Conservation (phyloP, 169 alveolate species). For the Sarcocystis neurona region DNA sequence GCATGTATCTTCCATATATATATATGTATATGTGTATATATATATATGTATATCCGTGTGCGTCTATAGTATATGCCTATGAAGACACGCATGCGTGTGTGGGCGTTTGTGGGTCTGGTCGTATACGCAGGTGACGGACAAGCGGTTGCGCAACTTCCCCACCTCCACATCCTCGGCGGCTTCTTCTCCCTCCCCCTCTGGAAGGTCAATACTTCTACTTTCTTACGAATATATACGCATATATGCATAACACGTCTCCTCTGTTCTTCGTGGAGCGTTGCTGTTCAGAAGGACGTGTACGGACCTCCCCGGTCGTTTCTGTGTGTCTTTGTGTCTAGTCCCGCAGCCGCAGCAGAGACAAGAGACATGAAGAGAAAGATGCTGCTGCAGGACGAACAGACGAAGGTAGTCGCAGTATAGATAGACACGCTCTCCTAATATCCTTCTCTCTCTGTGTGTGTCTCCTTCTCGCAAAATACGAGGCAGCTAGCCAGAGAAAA, state of each 20-base stretch:
- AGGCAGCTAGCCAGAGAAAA: no score
- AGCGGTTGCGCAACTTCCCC: slow-evolving; percentile 49
- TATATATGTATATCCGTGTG: not conserved
- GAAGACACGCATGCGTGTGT: not conserved
- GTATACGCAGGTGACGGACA: slow-evolving; percentile 16
- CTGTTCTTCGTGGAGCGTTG: not conserved
- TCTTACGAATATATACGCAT: not conserved
- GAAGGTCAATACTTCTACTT: slow-evolving; percentile 28
- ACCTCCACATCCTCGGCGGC: slow-evolving; percentile 31
- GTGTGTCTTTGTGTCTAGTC: no score
- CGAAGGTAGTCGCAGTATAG: no score
- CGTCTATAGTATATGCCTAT: not conserved
- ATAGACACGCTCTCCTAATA: no score
- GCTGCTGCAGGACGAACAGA: no score
- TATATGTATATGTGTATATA: not conserved
- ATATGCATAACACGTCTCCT: not conserved
- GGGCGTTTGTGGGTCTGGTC: not conserved
- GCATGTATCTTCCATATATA: no score
- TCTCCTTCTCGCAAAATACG: no score
- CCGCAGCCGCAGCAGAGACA: no score
- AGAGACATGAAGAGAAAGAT: no score
- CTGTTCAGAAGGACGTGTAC: not conserved
- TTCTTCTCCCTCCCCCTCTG: slow-evolving; percentile 32
- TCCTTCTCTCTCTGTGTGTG: no score
- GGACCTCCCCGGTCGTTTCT: no score